Percentiles rank a stretch among this genome's conserved stretches.
phyloP scores from a whole-genome alignment of 164 flowering plant genomes.

The Vitis labrusca region DNA sequence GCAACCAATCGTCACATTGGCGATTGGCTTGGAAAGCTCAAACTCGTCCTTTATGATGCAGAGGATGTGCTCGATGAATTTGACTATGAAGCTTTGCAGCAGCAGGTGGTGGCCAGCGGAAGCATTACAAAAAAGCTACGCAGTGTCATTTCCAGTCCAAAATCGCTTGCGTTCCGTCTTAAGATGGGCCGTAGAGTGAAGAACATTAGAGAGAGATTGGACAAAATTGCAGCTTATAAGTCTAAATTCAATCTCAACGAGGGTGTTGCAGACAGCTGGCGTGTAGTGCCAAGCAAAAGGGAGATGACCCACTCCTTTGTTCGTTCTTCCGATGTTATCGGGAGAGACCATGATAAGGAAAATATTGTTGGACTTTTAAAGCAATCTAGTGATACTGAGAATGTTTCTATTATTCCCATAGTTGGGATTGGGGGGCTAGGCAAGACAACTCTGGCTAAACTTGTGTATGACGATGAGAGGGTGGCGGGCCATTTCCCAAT shows the following conservation, averaged over 20 bases:
- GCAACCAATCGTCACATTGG: neutral
- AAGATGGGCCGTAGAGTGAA: conserved; percentile 18
- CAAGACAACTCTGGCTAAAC: conserved; percentile 9
- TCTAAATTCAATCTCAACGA: conserved; percentile 6
- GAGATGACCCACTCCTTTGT: conserved; percentile 8
- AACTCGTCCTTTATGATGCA: neutral
- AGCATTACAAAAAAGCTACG: neutral
- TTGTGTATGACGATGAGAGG: conserved; percentile 6
- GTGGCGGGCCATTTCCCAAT: neutral
- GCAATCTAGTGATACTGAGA: neutral
- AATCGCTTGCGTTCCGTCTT: neutral
- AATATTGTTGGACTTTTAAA: neutral
- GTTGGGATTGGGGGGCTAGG: conserved; percentile 12
- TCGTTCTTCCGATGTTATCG: neutral
- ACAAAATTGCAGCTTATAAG: conserved; percentile 11
- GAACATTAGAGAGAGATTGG: conserved; percentile 2
- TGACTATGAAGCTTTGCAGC: neutral
- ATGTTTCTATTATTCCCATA: conserved; percentile 4
- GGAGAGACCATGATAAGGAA: conserved; percentile 7
- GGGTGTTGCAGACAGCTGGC: neutral
- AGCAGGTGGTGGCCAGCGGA: too few species aligned
- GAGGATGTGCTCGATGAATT: conserved; percentile 7
- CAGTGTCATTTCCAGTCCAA: conserved; percentile 1
- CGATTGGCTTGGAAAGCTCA: conserved; percentile 14
- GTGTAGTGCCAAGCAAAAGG: neutral